Base-by-base conservation (phyloP, 305 asterid genomes). In the Salvia sclarea region DNA sequence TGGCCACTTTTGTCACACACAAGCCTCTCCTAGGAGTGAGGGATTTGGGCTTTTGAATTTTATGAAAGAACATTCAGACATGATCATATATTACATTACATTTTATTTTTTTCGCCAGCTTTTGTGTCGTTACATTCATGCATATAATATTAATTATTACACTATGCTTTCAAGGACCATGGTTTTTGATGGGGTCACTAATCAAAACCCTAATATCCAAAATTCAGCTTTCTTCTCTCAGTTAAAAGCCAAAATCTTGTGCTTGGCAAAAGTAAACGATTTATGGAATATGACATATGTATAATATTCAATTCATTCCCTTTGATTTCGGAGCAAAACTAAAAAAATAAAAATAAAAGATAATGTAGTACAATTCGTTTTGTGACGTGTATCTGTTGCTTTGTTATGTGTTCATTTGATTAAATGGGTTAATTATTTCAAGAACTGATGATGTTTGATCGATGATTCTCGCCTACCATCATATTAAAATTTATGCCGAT, bases 11-110 rank as follows among this genome's bases (percentile, higher is more conserved):
- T 84, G 91, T 82, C 56, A 79, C 59, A 40, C 72, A 61, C 78
- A 87, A 84, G 95, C 78, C 85, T 80, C 89, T 71, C 80, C 88
- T 82, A 40, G 78, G 84, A 90, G 80, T 82, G 56, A 74, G 93
- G 83, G 81, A 74, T 85, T 74, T 67, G 63, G 74, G 71, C 45
- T 57, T 74, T 61, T 44, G 47, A 62, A 69, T 79, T 80, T 75
- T 38, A 61, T 25, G 20, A 77, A 59, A 62, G 52, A 52, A 75
- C 63, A 64, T 54, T 75, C 64, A 73, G 52, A 73, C 64, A 69
- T 77, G 48, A 60, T 61, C 43, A 49, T 28, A 40, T 54, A 49
- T 31, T 68, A 69, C 69, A 66, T 47, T 30, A 40, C 37, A 65
- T 53, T 52, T 61, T 55, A 55, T 45, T 50, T 56, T 61, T 49